Evolutionary conservation across 2,329 filamentous ascomycete species (phyloP).

Genomic region (Trichophyton verrucosum): DNA sequence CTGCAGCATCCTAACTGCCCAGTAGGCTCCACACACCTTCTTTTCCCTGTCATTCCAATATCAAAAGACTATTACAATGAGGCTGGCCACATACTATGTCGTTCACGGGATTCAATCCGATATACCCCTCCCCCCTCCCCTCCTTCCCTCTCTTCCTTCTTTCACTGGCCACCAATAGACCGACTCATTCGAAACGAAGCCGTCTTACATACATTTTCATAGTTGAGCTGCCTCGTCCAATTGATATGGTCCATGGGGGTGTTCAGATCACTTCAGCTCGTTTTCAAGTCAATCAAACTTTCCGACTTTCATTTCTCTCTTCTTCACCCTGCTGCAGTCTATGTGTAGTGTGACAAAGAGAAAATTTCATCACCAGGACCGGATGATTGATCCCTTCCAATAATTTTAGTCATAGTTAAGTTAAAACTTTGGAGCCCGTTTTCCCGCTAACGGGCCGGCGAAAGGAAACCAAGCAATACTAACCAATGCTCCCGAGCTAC

Average conservation of each 20-base stretch:
- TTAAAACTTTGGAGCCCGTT: background rate
- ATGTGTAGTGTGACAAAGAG: background rate
- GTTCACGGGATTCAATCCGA: conserved; percentile 14
- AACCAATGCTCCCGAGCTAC: background rate
- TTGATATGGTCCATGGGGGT: background rate
- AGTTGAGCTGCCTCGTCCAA: background rate
- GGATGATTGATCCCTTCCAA: background rate
- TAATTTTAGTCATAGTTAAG: background rate
- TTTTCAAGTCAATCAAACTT: background rate
- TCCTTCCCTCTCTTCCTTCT: no score
- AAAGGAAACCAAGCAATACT: background rate
- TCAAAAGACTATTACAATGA: background rate
- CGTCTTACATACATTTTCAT: background rate
- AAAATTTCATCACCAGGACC: background rate
- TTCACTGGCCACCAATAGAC: background rate
- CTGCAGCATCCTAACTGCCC: background rate
- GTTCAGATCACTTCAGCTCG: background rate
- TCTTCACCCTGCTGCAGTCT: background rate
- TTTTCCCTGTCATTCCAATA: background rate
- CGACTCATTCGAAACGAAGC: background rate
- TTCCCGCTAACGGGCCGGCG: background rate
- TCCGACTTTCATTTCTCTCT: background rate
- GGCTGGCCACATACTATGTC: conserved; percentile 12
- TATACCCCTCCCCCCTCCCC: background rate
- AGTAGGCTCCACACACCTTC: background rate